phyloP scores from a whole-genome alignment of 2,329 filamentous ascomycete species.

The Dothistroma pini region DNA sequence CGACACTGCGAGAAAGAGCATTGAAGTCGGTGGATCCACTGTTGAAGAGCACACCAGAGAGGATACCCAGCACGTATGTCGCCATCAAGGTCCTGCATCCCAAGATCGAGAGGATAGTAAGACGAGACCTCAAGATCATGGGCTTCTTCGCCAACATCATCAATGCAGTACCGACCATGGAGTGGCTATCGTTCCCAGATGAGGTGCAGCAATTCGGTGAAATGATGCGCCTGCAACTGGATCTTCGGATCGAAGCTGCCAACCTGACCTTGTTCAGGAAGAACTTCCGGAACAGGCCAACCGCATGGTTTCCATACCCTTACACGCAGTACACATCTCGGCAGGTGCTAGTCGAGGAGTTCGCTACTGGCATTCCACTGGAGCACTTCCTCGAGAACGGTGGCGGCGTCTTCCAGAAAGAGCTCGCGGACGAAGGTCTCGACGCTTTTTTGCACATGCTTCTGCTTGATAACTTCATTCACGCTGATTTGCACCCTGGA shows the following conservation, averaged over 20 bases:
- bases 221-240: constrained; percentile 98
- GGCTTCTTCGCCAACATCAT: constrained; percentile 79
- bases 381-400: constrained; percentile 88
- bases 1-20: constrained; percentile 64
- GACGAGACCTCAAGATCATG: constrained; percentile 94
- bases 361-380: constrained; percentile 88
- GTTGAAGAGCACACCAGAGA: constrained; percentile 78
- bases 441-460: constrained; percentile 97
- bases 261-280: constrained; percentile 85
- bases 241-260: constrained; percentile 88
- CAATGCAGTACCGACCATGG: constrained; percentile 86
- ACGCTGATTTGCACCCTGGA: constrained; percentile 92
- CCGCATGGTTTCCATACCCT: constrained; percentile 95
- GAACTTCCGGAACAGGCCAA: constrained; percentile 84
- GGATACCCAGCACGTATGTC: constrained; percentile 87
- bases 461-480: constrained; percentile 94
- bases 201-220: constrained; percentile 92
- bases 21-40: constrained; percentile 78
- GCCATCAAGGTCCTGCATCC: constrained; percentile 96
- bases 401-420: constrained; percentile 86
- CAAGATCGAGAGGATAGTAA: constrained; percentile 80
- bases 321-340: constrained; percentile 91
- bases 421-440: constrained; percentile 90
- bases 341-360: constrained; percentile 91
- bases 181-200: constrained; percentile 94